Evolutionary conservation across 1,284 basidiomycete species (phyloP), one percentile per base, ranked within the genome.

Genomic region (Leccinum proximum): DNA sequence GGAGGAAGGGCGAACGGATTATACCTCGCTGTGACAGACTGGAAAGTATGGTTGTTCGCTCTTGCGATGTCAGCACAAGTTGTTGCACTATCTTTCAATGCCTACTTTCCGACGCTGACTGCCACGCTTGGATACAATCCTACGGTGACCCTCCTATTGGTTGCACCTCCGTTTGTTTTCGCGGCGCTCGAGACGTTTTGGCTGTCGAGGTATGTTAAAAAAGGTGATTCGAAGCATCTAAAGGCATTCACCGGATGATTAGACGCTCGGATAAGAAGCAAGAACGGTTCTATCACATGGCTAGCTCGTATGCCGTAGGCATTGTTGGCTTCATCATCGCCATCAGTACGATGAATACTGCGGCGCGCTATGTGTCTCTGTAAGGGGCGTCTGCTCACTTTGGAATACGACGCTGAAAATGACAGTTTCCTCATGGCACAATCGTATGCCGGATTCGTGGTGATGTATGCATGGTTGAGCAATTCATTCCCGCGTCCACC

Each of bases 111-210:
- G 30, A 91, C 89, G 1, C 74, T 89, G 66, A 85, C 78, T 56
- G 82, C 81, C 7, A 94, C 93, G 7, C 79, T 94, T 72, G 89
- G 90, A 11, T 93, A 84, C 75, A 81, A 78, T 69, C 76, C 79
- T 40, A 89, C 86, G 3, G 80, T 87, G 33, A 88, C 90, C 5
- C 79, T 93, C 40, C 72, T 93, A 56, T 80, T 94, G 65, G 91
- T 88, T 68, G 89, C 91, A 10, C 93, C 93, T 22, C 93, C 92
- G 2, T 94, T 87, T 79, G 79, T 84, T n/a, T 88, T 93, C 73
- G 81, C 90, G 1, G 84, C 85, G 4, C 71, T 87, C 42, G 78
- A 86, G 48, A 78, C 85, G 2, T 84, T 86, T 68, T 62, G 74
- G 37, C 70, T 83, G 65, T 81, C 84, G 14, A 81, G 82, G 87